These are phyloP conservation scores for Porphyridium purpureum DNA, from an alignment of 23 red algal genomes.

Conservation along the genomic window DNA sequence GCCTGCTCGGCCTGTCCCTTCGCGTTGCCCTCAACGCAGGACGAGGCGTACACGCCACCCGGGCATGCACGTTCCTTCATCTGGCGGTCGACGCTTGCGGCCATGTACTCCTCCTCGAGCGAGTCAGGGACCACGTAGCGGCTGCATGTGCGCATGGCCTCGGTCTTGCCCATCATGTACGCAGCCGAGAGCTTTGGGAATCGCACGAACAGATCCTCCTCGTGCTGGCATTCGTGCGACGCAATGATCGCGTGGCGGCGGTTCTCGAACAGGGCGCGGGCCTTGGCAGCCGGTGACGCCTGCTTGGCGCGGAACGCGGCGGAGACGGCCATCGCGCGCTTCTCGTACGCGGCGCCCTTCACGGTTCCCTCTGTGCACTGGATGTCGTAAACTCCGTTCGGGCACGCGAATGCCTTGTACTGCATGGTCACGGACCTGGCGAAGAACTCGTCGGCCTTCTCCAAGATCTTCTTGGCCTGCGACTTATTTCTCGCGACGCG, in stretches of 20 bases:
- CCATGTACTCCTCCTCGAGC: constrained; percentile 35
- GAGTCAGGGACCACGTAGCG: constrained; percentile 18
- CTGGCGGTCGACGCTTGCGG: constrained; percentile 9
- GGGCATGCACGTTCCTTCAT: constrained; percentile 8
- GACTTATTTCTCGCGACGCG: too few relatives aligned
- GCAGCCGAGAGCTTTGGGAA: constrained; percentile 7
- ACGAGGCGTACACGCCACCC: constrained; percentile 21
- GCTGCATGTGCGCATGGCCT: constrained; percentile 43
- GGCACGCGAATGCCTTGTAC: constrained; percentile 20
- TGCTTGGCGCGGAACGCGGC: constrained; percentile 26
- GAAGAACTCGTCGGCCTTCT: too few relatives aligned
- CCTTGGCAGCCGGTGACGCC: constrained; percentile 4
- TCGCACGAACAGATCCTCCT: constrained; percentile 15
- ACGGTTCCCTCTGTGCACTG: constrained; percentile 53
- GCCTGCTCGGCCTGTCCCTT: constrained; percentile 13
- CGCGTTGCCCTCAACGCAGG: constrained; percentile 20
- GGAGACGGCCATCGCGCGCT: constrained; percentile 15
- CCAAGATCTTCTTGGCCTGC: too few relatives aligned
- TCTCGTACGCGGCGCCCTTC: constrained; percentile 16
- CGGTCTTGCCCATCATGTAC: constrained; percentile 1
- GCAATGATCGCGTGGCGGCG: constrained; percentile 21
- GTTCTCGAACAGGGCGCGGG: constrained; percentile 22
- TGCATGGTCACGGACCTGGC: constrained; percentile 17
- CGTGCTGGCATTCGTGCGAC: constrained; percentile 14
- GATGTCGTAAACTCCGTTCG: constrained; percentile 18